phyloP scores from a whole-genome alignment of 306 rosid species.

The Quercus parvula region DNA sequence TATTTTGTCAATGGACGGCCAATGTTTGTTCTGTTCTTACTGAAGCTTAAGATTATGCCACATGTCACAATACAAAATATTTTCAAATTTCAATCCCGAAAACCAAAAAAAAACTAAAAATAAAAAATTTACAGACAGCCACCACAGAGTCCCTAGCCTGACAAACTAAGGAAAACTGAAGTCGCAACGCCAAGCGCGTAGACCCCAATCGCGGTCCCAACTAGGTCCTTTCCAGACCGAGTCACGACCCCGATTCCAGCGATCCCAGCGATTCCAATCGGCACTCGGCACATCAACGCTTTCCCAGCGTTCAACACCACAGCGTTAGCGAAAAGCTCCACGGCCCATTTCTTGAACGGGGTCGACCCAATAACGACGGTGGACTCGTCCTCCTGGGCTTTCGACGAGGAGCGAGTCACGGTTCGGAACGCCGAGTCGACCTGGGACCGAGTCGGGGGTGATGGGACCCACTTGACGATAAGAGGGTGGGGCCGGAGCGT shows the following conservation, averaged over 20 bases:
- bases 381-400: too few relatives aligned
- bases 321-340: slow-evolving; percentile 48
- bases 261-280: slow-evolving; percentile 71
- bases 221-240: slow-evolving; percentile 38
- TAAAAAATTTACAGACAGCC: background rate
- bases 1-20: too few relatives aligned
- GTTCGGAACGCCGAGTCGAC: slow-evolving; percentile 64
- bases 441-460: slow-evolving; percentile 54
- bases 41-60: background rate
- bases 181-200: slow-evolving; percentile 67
- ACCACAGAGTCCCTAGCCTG: slow-evolving; percentile 11
- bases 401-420: slow-evolving; percentile 6
- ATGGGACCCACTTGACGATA: slow-evolving; percentile 53
- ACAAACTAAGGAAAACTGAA: slow-evolving; percentile 51
- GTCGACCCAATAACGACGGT: slow-evolving; percentile 15
- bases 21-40: background rate
- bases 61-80: background rate
- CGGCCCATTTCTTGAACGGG: slow-evolving; percentile 69
- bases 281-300: slow-evolving; percentile 51
- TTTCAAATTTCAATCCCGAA: background rate
- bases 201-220: slow-evolving; percentile 57
- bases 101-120: background rate
- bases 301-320: slow-evolving; percentile 43
- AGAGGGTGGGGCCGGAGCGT: slow-evolving; percentile 35
- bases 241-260: slow-evolving; percentile 60